Evolutionary conservation across 331 rosid genomes (phyloP), one percentile per base, ranked within the genome.

Genomic region (Malus hybrid): DNA sequence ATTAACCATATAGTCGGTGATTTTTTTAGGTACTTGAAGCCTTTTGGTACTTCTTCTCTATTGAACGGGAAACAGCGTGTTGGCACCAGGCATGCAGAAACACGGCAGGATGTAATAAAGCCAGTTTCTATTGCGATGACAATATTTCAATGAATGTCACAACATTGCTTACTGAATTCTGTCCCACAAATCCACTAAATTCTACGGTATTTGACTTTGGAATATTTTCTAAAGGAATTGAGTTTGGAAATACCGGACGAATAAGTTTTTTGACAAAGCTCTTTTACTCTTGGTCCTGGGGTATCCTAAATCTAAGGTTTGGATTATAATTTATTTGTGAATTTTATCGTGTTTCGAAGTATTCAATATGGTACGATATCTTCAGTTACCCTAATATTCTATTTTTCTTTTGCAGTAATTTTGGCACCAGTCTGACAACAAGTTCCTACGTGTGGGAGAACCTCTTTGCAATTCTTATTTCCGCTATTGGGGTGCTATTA

Each of bases 371-470:
- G 42, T 7, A 36, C 3, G 10, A 36, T 3, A 36, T 36, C 10
- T 36, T 36, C 2, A 34, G 42, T 36, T 36, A 36, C 10, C 24
- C 42, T 36, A 33, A 6, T 33, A 33, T 7, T 2, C 10, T 36
- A 1, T 36, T 36, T 36, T 20, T 69, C 24, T 18, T 68, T 46
- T 44, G 36, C 39, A 69, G 73, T 27, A 69, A 69, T 46, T 69
- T 46, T 69, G 73, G 73, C 20, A 69, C 60, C 3, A 73, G 55
- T 71, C 73, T 82, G 4, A 10, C 29, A 13, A 67, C 85, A 52
- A 82, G 82, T 24, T 61, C 29, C 11, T 20, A 68, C 5, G 0
- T 18, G 1, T 82, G 76, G 69, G 85, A 77, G 19, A 82, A 64
- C 42, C 7, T 54, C 28, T 73, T 78, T 32, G 19, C 77, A 44